A percentile compares a stretch with the other conserved stretches of the same genome.
Conservation (phyloP, 2,329 filamentous ascomycete species). For the Stachybotrys chlorohalonatus region DNA sequence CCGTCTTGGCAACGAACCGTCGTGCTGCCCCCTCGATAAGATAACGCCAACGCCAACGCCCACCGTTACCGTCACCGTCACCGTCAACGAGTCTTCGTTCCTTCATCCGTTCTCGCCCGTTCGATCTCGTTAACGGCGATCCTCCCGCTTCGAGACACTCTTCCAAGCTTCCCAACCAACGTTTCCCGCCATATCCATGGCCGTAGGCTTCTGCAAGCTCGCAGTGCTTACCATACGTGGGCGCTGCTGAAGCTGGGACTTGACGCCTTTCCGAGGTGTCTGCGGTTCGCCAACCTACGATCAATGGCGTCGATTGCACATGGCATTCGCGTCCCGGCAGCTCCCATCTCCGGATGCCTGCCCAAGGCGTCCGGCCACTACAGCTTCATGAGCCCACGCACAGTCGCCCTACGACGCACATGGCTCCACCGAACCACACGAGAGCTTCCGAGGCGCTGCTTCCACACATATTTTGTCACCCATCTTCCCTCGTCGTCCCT, state of each 20-base stretch:
- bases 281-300: not conserved
- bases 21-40: not conserved
- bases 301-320: not conserved
- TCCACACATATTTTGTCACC: constrained; percentile 97
- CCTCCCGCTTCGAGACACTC: not conserved
- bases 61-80: too few species aligned
- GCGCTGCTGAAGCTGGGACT: not conserved
- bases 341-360: constrained; percentile 5
- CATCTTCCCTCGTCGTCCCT: constrained; percentile 89
- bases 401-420: not conserved
- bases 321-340: not conserved
- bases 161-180: not conserved
- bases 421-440: not conserved
- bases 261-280: not conserved
- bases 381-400: not conserved
- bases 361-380: not conserved
- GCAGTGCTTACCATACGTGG: not conserved
- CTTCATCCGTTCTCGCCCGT: too few species aligned
- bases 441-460: constrained; percentile 34
- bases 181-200: not conserved
- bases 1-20: not conserved
- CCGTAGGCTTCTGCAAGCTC: not conserved
- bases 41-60: not conserved
- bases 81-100: too few species aligned
- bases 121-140: not conserved